Evolutionary conservation across 495 filamentous ascomycete genomes (phyloP), one percentile per base, ranked within the genome.

Genomic region (Hyphodiscus hymeniophilus): DNA sequence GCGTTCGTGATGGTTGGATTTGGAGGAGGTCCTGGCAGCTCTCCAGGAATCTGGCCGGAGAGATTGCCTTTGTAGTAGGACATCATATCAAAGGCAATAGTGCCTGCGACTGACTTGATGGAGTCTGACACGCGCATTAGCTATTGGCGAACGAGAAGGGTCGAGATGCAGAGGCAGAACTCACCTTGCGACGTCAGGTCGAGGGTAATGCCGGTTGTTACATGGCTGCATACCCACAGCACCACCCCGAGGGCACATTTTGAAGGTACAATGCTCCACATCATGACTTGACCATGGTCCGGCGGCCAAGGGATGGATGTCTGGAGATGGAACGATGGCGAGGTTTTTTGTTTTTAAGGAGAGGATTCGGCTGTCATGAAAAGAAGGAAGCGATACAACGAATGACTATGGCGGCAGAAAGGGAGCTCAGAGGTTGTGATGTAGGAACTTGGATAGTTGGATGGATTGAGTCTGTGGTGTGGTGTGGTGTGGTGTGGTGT

Each of bases 11-110:
- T 31, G 21, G 22, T 11, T 2, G 24, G 42, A 5, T 58, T 60
- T 10, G 69, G 67, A 13, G 34, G 34, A 18, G 64, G 47, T 7
- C 10, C 23, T 15, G 51, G 51, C 12, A 58, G 24, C 6, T 22
- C n/a, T 20, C 38, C 46, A 7, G 41, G 47, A 12, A 40, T 49
- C 23, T 48, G 26, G 31, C 33, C 41, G 17, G 28, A 38, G 35
- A 40, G 65, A 50, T 81, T 76, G 47, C 76, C 75, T 30, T 77
- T 63, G 59, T 89, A 89, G 60, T 76, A 79, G 34, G 58, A 61
- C 60, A 87, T 67, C 58, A 87, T 64, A 46, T 77, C 76, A 54
- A 67, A 69, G 7, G 84, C 82, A 38, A 83, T 69, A 2, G 64
- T 73, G 30, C 68, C 67, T 26, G 83, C 79, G 3, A 80, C 80